phyloP scores from a whole-genome alignment of 2,329 filamentous ascomycete genomes.

The Plenodomus lindquistii region DNA sequence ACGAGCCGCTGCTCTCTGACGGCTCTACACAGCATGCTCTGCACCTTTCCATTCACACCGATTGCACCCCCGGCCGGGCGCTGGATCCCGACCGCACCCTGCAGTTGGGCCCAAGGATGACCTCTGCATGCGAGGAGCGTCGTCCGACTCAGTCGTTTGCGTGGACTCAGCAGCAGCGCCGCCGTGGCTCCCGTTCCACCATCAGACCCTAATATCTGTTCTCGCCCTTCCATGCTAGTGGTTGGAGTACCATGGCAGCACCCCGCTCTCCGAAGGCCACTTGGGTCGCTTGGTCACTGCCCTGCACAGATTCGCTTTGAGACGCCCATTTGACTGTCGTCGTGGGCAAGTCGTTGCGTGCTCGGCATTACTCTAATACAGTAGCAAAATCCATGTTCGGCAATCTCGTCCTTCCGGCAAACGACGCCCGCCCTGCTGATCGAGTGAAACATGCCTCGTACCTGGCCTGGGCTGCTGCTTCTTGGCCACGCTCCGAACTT shows the following conservation, averaged over 20 bases:
- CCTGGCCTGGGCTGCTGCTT: conserved; percentile 6
- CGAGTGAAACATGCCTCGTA: conserved; percentile 17
- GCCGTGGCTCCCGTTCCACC: conserved; percentile 13
- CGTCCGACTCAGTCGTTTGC: conserved; percentile 18
- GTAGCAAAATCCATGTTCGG: neutral
- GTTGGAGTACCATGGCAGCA: neutral
- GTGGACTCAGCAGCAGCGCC: conserved; percentile 19
- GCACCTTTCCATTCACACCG: neutral
- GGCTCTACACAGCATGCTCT: neutral
- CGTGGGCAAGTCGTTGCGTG: no score
- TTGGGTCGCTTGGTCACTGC: neutral
- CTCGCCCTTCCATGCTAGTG: neutral
- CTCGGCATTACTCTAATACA: no score
- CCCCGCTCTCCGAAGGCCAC: neutral
- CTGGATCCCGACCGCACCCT: conserved; percentile 1
- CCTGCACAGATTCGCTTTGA: no score
- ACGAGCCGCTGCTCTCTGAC: neutral
- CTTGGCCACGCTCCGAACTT: conserved; percentile 5
- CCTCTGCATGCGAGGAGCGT: conserved; percentile 14
- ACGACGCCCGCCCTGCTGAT: conserved; percentile 7
- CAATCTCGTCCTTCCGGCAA: neutral
- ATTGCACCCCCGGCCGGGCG: conserved; percentile 2
- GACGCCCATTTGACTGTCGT: no score
- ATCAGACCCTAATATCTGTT: neutral
- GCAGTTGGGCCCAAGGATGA: conserved; percentile 6